Conservation (phyloP, 345 rosid species). For the Linum trigynum region DNA sequence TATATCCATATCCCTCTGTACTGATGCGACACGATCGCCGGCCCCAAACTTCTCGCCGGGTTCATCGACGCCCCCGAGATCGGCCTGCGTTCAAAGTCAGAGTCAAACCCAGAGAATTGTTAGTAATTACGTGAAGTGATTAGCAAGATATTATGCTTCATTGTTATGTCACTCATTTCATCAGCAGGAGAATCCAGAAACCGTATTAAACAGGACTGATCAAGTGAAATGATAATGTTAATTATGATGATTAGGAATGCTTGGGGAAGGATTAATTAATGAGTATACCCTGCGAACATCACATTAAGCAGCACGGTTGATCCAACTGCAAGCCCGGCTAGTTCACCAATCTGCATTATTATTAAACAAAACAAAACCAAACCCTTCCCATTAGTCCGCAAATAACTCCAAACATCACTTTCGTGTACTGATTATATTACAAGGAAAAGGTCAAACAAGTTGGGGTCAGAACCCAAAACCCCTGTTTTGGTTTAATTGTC, state of each 20-base stretch:
- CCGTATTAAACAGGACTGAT: not conserved
- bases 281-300: constrained; percentile 67
- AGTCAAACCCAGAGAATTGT: too few species aligned
- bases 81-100: constrained; percentile 28
- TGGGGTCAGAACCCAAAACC: not conserved
- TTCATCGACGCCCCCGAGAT: constrained; percentile 86
- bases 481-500: too few species aligned
- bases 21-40: constrained; percentile 52
- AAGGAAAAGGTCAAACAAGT: not conserved
- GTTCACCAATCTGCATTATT: constrained; percentile 69
- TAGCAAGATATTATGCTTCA: too few species aligned
- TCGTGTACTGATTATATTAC: not conserved
- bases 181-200: not conserved
- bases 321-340: constrained; percentile 90
- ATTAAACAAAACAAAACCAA: not conserved
- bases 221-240: not conserved
- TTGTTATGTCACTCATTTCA: not conserved
- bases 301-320: constrained; percentile 79
- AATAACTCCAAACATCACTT: not conserved
- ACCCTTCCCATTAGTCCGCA: not conserved
- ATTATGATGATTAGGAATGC: too few species aligned
- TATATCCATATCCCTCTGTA: constrained; percentile 71
- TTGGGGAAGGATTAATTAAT: not conserved
- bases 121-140: too few species aligned
- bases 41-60: constrained; percentile 85